A percentile compares a stretch with the other conserved stretches of the same genome.
Evolutionary conservation across 78 protist species (phyloP).

Genomic region (Polysphondylium violaceum): DNA sequence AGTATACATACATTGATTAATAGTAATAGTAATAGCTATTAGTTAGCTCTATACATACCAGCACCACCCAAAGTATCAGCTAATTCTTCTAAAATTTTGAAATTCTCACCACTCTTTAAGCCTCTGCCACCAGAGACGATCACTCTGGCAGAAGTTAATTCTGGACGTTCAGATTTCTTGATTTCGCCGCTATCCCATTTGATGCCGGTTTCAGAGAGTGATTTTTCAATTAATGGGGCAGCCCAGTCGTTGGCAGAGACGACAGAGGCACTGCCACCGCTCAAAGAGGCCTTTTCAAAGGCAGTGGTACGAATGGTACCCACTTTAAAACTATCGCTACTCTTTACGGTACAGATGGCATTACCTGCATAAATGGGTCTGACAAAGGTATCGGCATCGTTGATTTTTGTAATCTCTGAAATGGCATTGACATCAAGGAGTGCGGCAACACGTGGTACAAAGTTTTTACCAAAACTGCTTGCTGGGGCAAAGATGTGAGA

Average conservation of each 20-base stretch:
- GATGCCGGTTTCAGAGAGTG: conserved; percentile 7
- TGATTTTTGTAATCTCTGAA: conserved; percentile 88
- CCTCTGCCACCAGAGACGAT: conserved; percentile 98
- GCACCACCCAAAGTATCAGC: conserved; percentile 96
- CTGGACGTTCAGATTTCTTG: conserved; percentile 94
- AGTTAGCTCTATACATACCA: background rate
- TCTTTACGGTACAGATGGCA: conserved; percentile 95
- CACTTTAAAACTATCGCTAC: conserved; percentile 88
- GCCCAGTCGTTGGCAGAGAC: conserved; percentile 53
- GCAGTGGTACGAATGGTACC: conserved; percentile 95
- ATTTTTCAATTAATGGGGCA: conserved; percentile 31
- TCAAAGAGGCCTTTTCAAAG: conserved; percentile 92
- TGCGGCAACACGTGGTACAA: conserved; percentile 96
- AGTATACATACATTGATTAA: background rate
- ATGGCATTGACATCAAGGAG: conserved; percentile 88
- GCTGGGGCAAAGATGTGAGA: conserved; percentile 92
- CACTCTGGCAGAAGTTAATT: conserved; percentile 90
- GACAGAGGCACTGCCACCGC: conserved; percentile 80
- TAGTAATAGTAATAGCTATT: background rate
- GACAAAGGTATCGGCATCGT: conserved; percentile 88
- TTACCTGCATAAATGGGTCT: conserved; percentile 99
- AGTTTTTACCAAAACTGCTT: conserved; percentile 89
- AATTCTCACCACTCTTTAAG: conserved; percentile 95
- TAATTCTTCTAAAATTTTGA: conserved; percentile 91
- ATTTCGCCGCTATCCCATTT: conserved; percentile 79